Evolutionary conservation across 768 basidiomycete genomes (phyloP), one percentile per base, ranked within the genome.

Genomic region (Suillus tomentosus): DNA sequence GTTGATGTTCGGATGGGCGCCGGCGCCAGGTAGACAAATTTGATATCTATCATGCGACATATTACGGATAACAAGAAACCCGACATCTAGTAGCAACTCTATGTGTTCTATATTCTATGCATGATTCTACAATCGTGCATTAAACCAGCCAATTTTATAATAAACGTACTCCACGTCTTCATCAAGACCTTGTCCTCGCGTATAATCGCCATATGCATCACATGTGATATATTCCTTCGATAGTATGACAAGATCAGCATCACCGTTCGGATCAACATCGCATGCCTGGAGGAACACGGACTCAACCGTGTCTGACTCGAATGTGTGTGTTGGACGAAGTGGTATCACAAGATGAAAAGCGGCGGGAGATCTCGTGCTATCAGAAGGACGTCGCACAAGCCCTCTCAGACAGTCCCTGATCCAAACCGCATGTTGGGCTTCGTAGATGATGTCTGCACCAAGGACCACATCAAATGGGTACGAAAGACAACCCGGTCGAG

Each of bases 281-380:
- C 40, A 24, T 15, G 62, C 47, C 13, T 40, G 17, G 47, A 72
- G 69, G 66, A 94, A 92, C 3, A 86, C 79, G 10, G 71, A 69
- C 65, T 91, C 88, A 51, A 93, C 73, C 0, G 83, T 82, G 40
- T 70, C 75, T 0, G 84, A 86, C 76, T 95, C 93, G 14, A 71
- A 72, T 0, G 77, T 68, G 66, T 90, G 88, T 0, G 89, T 91
- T 0, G 79, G 72, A 0, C 94, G 89, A 5, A 91, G 79, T 1
- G 93, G 91, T n/a, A 94, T 84, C 57, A 93, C 80, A 17, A 94
- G 82, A 68, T 93, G 90, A 73, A 95, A 94, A 24, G 13, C 34
- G 4, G 61, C 27, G 1, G 69, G 67, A 24, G 34, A n/a, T 14
- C 15, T 1, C 22, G 17, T 3, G 50, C 62, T 5, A 48, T 27